phyloP scores from a whole-genome alignment of 2,329 filamentous ascomycete genomes.

The Xenosphaeropsis pyriputrescens region DNA sequence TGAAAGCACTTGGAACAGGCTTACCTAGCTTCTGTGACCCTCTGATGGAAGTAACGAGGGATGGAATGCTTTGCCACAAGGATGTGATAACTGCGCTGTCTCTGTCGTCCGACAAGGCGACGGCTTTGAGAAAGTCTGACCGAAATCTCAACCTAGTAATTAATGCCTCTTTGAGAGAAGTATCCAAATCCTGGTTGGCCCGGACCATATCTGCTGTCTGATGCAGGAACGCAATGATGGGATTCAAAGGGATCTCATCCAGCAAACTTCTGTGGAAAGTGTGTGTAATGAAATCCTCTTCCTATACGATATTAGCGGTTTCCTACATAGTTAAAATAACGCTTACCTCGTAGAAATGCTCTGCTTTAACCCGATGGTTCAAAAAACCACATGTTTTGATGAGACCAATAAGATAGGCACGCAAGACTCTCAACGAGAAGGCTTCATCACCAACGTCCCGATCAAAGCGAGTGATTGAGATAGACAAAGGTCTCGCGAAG shows the following conservation, averaged over 20 bases:
- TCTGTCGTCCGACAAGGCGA: constrained; percentile 35
- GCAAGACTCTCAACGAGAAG: constrained; percentile 48
- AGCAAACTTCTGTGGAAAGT: constrained; percentile 73
- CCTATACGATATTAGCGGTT: constrained; percentile 29
- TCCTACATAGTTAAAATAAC: neutral
- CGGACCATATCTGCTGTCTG: constrained; percentile 14
- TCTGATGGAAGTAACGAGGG: constrained; percentile 37
- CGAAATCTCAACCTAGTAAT: constrained; percentile 34
- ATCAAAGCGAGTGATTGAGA: constrained; percentile 20
- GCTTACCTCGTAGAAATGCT: constrained; percentile 78
- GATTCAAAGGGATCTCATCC: constrained; percentile 38
- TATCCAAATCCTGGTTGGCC: too few relatives aligned
- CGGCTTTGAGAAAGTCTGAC: constrained; percentile 40
- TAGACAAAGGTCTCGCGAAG: constrained; percentile 47
- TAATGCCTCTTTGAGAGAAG: constrained; percentile 4
- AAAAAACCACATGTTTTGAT: constrained; percentile 74
- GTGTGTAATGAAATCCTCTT: constrained; percentile 93
- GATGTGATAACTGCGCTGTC: constrained; percentile 20
- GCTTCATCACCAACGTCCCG: constrained; percentile 20
- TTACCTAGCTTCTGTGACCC: constrained; percentile 46
- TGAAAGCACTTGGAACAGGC: constrained; percentile 66
- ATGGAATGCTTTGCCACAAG: constrained; percentile 24
- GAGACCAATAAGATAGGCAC: constrained; percentile 75
- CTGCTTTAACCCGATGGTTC: constrained; percentile 60
- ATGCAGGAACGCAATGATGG: constrained; percentile 13